These are phyloP conservation scores for Geranium incanum DNA, from an alignment of 441 rosid genomes.

Conservation along the genomic window DNA sequence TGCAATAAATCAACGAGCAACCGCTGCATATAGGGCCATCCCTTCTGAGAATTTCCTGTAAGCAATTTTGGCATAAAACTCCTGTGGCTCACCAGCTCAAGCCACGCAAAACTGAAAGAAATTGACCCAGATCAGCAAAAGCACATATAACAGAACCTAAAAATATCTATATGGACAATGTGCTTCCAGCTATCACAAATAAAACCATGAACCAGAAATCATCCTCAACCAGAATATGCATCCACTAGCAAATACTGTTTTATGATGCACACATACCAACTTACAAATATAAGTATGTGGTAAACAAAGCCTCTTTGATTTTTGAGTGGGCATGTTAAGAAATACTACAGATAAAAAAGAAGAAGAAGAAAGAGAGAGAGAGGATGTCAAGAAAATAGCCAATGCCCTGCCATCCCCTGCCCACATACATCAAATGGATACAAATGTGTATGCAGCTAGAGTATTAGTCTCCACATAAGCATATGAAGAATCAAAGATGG, in stretches of 20 bases:
- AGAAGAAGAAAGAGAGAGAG: not conserved
- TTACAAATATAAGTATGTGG: too few species aligned
- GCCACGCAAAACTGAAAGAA: constrained; percentile 88
- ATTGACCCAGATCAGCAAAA: constrained; percentile 21
- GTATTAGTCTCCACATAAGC: not conserved
- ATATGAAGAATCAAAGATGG: not conserved
- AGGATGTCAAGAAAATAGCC: not conserved
- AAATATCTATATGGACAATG: not conserved
- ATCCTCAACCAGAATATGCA: not conserved
- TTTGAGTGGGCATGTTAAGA: too few species aligned
- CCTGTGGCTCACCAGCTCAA: constrained; percentile 92
- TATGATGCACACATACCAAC: too few species aligned
- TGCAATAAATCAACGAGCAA: constrained; percentile 89
- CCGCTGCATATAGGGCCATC: constrained; percentile 94
- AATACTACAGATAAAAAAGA: not conserved
- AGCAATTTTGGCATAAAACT: constrained; percentile 98
- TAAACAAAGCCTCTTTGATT: too few species aligned
- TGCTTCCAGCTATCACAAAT: not conserved
- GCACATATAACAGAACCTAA: not conserved
- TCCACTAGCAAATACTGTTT: not conserved
- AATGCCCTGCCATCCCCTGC: not conserved
- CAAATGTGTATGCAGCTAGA: not conserved
- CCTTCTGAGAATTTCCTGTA: constrained; percentile 77
- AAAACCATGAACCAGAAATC: not conserved
- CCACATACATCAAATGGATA: not conserved